These are phyloP conservation scores for Verticillium longisporum DNA, from an alignment of 2,329 filamentous ascomycete species.

Conservation along the genomic window DNA sequence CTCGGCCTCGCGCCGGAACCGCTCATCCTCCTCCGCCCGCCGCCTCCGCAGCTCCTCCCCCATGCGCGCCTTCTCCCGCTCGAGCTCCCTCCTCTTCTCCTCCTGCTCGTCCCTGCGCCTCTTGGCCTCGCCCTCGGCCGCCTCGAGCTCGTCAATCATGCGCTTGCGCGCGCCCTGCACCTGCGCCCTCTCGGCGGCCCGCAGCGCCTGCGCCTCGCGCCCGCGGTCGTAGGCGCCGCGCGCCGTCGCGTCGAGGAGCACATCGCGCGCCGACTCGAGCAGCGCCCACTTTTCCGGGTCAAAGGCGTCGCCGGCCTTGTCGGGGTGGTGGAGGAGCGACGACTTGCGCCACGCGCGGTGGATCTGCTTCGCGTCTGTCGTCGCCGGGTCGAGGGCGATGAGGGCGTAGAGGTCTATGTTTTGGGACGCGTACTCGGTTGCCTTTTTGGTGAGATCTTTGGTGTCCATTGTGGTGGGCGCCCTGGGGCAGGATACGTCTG, in stretches of 20 bases:
- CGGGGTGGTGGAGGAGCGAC: constrained; percentile 87
- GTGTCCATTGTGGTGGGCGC: constrained; percentile 15
- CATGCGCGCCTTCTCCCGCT: constrained; percentile 28
- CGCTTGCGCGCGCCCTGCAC: constrained; percentile 67
- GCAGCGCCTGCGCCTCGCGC: constrained; percentile 63
- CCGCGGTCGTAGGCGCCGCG: constrained; percentile 74
- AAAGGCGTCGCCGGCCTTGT: constrained; percentile 72
- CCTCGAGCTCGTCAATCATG: constrained; percentile 83
- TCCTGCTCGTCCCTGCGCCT: constrained; percentile 45
- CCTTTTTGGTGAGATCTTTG: constrained; percentile 44
- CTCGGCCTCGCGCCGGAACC: constrained; percentile 31
- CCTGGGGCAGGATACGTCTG: too few species aligned
- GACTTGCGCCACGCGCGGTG: constrained; percentile 78
- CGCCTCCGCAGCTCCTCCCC: constrained; percentile 25
- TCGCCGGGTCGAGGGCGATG: constrained; percentile 54
- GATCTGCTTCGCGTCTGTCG: constrained; percentile 64
- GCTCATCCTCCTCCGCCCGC: constrained; percentile 30
- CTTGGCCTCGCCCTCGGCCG: constrained; percentile 62
- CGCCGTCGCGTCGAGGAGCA: constrained; percentile 64
- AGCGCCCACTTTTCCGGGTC: constrained; percentile 80
- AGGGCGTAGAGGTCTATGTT: constrained; percentile 72
- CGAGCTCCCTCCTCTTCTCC: constrained; percentile 24
- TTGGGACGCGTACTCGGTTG: constrained; percentile 53
- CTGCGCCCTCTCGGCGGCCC: constrained; percentile 62
- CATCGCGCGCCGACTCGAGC: constrained; percentile 78